Conservation (phyloP, 768 basidiomycete genomes). For the Tulasnella sp. region DNA sequence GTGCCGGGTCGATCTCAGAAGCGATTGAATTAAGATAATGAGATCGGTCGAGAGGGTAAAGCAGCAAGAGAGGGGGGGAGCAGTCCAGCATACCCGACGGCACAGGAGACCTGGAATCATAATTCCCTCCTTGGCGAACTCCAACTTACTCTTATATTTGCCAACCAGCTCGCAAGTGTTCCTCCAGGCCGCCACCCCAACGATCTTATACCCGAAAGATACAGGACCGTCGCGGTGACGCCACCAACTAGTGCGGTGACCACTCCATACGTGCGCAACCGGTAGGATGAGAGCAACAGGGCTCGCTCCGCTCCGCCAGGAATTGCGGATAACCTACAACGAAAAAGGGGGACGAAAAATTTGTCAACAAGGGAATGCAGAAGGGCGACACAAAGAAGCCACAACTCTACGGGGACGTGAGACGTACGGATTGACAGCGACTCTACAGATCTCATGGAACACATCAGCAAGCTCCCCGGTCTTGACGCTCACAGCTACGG, state of each 20-base stretch:
- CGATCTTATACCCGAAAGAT: slow-evolving; percentile 55
- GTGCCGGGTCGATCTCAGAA: no score
- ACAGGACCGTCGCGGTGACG: slow-evolving; percentile 43
- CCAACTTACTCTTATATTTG: no score
- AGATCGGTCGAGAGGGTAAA: no score
- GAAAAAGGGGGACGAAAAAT: slow-evolving; percentile 22
- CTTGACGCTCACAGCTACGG: slow-evolving; percentile 87
- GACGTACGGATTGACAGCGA: slow-evolving; percentile 80
- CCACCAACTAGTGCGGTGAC: slow-evolving; percentile 65
- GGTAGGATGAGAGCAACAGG: slow-evolving; percentile 47
- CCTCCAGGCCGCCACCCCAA: not conserved
- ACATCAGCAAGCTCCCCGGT: slow-evolving; percentile 76
- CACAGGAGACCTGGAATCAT: no score
- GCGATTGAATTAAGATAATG: no score
- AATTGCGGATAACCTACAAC: slow-evolving; percentile 46
- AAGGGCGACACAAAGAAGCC: not conserved
- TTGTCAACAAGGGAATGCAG: not conserved
- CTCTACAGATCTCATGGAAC: slow-evolving; percentile 72
- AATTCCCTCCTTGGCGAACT: no score
- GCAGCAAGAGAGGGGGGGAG: no score
- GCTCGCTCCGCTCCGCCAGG: slow-evolving; percentile 79
- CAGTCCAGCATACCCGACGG: no score
- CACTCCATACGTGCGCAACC: slow-evolving; percentile 60
- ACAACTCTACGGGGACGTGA: slow-evolving; percentile 5
- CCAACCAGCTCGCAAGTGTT: no score